phyloP scores from a whole-genome alignment of 768 basidiomycete species.

The Gautieria morchelliformis region DNA sequence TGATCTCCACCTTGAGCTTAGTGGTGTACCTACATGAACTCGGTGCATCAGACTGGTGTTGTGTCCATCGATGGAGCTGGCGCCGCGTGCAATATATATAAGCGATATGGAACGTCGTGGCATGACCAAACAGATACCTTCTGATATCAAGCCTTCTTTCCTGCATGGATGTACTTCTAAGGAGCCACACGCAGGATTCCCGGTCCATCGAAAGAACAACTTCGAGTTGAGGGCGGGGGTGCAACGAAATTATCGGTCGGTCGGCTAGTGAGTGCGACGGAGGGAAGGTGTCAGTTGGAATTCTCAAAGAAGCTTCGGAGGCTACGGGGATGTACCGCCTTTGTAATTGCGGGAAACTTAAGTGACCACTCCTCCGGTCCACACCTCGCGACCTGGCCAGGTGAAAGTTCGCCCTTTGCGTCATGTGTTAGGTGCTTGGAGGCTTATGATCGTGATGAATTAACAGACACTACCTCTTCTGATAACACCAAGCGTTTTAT shows the following conservation, averaged over 20 bases:
- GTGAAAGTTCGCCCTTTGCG: too few species aligned
- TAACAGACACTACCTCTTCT: too few species aligned
- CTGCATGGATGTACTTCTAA: conserved; percentile 24
- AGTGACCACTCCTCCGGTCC: neutral
- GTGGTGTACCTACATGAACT: too few species aligned
- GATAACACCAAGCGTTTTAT: too few species aligned
- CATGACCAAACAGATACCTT: conserved; percentile 27
- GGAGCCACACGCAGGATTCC: conserved; percentile 41
- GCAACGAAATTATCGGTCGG: conserved; percentile 28
- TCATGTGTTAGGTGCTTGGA: too few species aligned
- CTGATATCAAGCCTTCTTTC: conserved; percentile 41
- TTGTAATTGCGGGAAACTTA: too few species aligned
- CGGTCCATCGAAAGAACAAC: conserved; percentile 32
- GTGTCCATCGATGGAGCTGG: conserved; percentile 17
- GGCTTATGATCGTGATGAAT: too few species aligned
- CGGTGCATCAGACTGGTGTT: neutral
- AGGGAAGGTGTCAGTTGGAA: conserved; percentile 28
- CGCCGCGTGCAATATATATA: conserved; percentile 27
- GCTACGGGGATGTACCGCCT: conserved; percentile 27
- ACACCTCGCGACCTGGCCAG: neutral
- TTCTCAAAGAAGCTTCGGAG: conserved; percentile 21
- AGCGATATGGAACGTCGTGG: conserved; percentile 26
- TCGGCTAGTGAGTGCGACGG: conserved; percentile 43
- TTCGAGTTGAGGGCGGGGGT: conserved; percentile 20
- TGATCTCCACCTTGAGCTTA: too few species aligned